Base-by-base conservation (phyloP, 805 yeast genomes). In the Ogataea pini region DNA sequence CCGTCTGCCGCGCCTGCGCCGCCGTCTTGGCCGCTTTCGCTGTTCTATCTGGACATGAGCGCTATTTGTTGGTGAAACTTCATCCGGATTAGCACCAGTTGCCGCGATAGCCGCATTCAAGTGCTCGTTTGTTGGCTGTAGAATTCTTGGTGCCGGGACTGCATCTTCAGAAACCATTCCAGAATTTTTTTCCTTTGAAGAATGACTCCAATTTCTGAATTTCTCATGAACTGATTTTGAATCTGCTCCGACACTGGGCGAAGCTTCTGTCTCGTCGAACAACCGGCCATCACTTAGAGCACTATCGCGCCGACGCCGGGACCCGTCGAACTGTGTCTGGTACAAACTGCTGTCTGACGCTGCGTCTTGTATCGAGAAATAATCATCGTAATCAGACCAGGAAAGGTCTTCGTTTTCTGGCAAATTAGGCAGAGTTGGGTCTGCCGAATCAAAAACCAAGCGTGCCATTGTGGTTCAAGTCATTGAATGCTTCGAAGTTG, bases 381-480 rank as follows among this genome's bases (percentile, higher is more conserved):
- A 61, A 32, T 61, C 68, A 5, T 65, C 69, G 34, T 59, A 63
- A 43, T 64, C 67, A 2, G 70, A 64, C 64, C 69, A 67, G 12
- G 55, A 47, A 1, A 62, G 18, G 16, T 62, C 58, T 42, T 64
- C 68, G 8, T 58, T 48, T 6, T 57, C 64, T 0, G 78, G 77
- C 7, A 73, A 52, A 47, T 71, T 57, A 4, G 77, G 78, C 10
- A 67, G 64, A 17, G 56, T 55, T 1, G 78, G 77, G 48, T 73
- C 77, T 6, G 63, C 70, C 1, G 77, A 72, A 55, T 73, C 77
- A 42, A 63, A 73, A 5, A 57, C 55, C 28, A 36, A 4, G 14
- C 44, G 36, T 7, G 20, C 28, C 44, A 41, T 41, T 14, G 18
- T 3, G 25, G 9, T n/a, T 7, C 8, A 16, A 8, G 17, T n/a